These are phyloP conservation scores for Mariannaea elegans DNA, from an alignment of 2,329 filamentous ascomycete genomes.

Conservation along the genomic window DNA sequence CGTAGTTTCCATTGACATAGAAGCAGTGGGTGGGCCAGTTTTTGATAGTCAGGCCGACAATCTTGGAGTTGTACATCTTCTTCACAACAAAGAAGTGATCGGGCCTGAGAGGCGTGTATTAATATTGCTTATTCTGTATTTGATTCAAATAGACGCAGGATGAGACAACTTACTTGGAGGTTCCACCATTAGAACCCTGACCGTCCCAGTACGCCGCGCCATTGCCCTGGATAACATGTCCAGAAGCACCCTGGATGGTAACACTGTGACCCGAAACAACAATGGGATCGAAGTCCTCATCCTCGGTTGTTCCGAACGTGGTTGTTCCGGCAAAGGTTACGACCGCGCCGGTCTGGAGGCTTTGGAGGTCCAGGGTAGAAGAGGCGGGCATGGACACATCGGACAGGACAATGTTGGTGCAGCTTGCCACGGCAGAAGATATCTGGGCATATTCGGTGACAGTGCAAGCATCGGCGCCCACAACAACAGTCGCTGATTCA, in stretches of 20 bases:
- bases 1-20: conserved; percentile 45
- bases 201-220: conserved; percentile 68
- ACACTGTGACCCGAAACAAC: conserved; percentile 65
- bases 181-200: conserved; percentile 64
- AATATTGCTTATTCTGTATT: too few species aligned
- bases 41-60: conserved; percentile 46
- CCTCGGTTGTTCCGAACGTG: conserved; percentile 20
- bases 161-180: conserved; percentile 55
- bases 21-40: conserved; percentile 51
- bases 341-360: conserved; percentile 17
- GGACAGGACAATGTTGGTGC: conserved; percentile 18
- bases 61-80: conserved; percentile 42
- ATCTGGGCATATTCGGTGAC: conserved; percentile 22
- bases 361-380: conserved; percentile 19
- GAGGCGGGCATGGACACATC: conserved; percentile 19
- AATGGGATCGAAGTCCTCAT: conserved; percentile 45
- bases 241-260: conserved; percentile 59
- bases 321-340: conserved; percentile 22
- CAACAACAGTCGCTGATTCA: neutral
- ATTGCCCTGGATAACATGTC: conserved; percentile 61
- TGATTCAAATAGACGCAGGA: neutral
- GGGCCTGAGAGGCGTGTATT: neutral
- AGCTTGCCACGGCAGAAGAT: conserved; percentile 20
- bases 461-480: conserved; percentile 7
- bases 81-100: conserved; percentile 63